A percentile compares a stretch with the other conserved stretches of the same genome.
These are phyloP conservation scores for Mycosphaerelloides madeirae DNA, from an alignment of 2,329 filamentous ascomycete genomes.

Conservation along the genomic window DNA sequence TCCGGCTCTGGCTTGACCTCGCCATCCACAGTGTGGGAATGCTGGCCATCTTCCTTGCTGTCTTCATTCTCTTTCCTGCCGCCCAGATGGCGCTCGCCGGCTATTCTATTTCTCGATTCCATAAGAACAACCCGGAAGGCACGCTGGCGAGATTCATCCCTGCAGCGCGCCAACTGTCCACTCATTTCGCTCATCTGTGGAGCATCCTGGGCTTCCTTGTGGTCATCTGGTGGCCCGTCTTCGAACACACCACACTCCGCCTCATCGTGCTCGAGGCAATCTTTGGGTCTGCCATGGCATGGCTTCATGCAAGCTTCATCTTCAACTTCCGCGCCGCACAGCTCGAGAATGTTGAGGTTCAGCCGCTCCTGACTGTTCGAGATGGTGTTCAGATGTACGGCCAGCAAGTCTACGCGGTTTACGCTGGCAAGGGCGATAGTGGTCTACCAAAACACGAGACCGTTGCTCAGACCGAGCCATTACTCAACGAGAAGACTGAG, in stretches of 20 bases:
- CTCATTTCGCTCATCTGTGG: conserved; percentile 20
- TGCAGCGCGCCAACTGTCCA: conserved; percentile 14
- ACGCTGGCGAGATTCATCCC: conserved; percentile 13
- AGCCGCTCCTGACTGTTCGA: conserved; percentile 5
- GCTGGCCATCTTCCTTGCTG: conserved; percentile 14
- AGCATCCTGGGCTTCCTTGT: conserved; percentile 15
- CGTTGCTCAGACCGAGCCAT: background rate
- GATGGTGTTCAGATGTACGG: conserved; percentile 13
- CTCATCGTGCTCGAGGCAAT: conserved; percentile 13
- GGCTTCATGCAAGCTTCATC: conserved; percentile 18
- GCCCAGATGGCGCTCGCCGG: conserved; percentile 14
- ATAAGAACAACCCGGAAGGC: conserved; percentile 2
- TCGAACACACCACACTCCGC: conserved; percentile 7
- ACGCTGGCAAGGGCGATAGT: background rate
- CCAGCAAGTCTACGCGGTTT: conserved; percentile 5
- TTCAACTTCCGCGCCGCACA: conserved; percentile 19
- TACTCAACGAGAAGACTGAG: conserved; percentile 1
- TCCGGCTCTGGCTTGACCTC: conserved; percentile 11
- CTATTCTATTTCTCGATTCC: conserved; percentile 7
- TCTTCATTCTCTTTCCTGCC: conserved; percentile 19
- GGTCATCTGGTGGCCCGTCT: conserved; percentile 17
- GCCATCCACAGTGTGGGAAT: conserved; percentile 7
- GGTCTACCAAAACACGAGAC: conserved; percentile 1
- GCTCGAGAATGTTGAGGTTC: conserved; percentile 8
- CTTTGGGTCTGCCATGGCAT: conserved; percentile 17